phyloP scores from a whole-genome alignment of 192 early-diverging fungal species.

The Thamnidium elegans region DNA sequence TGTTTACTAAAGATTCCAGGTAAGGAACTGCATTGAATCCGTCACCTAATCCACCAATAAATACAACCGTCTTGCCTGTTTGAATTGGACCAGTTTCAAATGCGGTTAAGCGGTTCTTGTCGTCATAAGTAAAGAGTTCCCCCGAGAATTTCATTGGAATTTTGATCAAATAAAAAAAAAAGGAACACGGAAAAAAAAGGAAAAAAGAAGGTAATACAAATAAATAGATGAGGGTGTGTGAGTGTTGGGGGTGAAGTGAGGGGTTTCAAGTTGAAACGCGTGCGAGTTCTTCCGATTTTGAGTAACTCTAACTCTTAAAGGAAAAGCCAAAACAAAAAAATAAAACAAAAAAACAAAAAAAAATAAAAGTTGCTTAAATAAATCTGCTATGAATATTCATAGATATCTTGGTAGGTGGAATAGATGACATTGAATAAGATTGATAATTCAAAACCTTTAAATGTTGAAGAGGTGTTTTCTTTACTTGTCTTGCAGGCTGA shows the following conservation, averaged over 20 bases:
- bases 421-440: conserved; percentile 5
- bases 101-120: conserved; percentile 38
- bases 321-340: not conserved
- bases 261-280: not conserved
- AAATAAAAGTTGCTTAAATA: not conserved
- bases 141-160: conserved; percentile 39
- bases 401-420: conserved; percentile 6
- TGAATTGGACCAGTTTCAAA: conserved; percentile 39
- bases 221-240: not conserved
- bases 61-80: conserved; percentile 29
- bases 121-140: conserved; percentile 39
- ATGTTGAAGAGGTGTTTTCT: conserved; percentile 4
- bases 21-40: conserved; percentile 44
- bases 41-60: conserved; percentile 42
- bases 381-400: conserved; percentile 3
- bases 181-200: not conserved
- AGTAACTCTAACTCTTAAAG: not conserved
- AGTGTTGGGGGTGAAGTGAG: not conserved
- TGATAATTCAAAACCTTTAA: conserved; percentile 6
- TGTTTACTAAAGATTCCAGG: conserved; percentile 23
- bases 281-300: no score
- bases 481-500: not conserved
- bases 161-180: not conserved
- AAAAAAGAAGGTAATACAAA: not conserved
- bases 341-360: not conserved